phyloP scores from a whole-genome alignment of 148 eudicot genomes.

The Dianthus caryophyllus region DNA sequence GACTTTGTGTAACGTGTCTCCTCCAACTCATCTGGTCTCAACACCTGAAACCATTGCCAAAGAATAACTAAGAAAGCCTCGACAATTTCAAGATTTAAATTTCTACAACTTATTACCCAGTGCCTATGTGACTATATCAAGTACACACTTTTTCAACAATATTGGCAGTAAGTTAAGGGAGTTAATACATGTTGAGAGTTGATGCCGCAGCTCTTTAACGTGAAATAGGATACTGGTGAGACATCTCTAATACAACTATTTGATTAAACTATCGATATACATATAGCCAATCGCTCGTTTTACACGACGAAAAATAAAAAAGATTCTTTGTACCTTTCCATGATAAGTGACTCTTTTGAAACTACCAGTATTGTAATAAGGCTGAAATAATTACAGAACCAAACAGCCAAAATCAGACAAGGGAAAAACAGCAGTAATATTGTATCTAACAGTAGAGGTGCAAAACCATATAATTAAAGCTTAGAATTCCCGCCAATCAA shows the following conservation, averaged over 20 bases:
- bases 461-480: neutral
- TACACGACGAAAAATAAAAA: slow-evolving; percentile 5
- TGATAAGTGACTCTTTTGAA: slow-evolving; percentile 26
- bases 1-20: slow-evolving; percentile 8
- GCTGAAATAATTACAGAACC: slow-evolving; percentile 22
- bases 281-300: neutral
- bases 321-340: slow-evolving; percentile 31
- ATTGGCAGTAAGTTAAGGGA: no score
- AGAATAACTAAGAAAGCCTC: slow-evolving; percentile 1
- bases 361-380: slow-evolving; percentile 13
- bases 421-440: neutral
- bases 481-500: no score
- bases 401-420: slow-evolving; percentile 6
- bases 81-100: neutral
- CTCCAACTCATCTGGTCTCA: slow-evolving; percentile 31
- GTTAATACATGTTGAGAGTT: no score
- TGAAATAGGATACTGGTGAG: no score
- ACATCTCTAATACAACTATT: neutral
- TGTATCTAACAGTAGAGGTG: neutral
- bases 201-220: no score
- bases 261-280: no score
- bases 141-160: no score
- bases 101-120: neutral
- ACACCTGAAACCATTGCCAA: slow-evolving; percentile 22
- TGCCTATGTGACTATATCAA: no score